Conservation (phyloP, 257 asterid species). For the Salvia splendens region DNA sequence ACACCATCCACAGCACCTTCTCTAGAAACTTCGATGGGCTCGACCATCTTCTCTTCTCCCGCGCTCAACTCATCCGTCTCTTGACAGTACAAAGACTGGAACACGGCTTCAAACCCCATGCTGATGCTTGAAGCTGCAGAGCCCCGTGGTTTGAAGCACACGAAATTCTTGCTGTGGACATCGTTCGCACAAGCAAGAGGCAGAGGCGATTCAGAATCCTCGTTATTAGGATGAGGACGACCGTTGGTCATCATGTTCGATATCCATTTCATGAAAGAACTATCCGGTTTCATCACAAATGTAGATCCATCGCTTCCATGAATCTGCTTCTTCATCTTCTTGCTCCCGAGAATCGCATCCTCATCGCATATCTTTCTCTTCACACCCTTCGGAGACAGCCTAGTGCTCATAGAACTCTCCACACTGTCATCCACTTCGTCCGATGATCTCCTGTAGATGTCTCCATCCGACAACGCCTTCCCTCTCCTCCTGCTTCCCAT, state of each 20-base stretch:
- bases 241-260: conserved; percentile 64
- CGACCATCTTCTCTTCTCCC: conserved; percentile 25
- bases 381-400: conserved; percentile 35
- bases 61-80: conserved; percentile 26
- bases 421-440: neutral
- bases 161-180: conserved; percentile 21
- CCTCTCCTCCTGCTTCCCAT: conserved; percentile 39
- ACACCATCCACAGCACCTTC: conserved; percentile 31
- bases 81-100: conserved; percentile 48
- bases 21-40: conserved; percentile 26
- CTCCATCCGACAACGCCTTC: conserved; percentile 49
- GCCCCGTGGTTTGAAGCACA: conserved; percentile 29
- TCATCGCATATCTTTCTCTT: conserved; percentile 36
- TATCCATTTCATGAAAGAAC: conserved; percentile 70
- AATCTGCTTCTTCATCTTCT: conserved; percentile 46
- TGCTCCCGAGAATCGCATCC: conserved; percentile 37
- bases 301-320: conserved; percentile 28
- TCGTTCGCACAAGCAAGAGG: conserved; percentile 32
- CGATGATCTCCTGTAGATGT: conserved; percentile 16
- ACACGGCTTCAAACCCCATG: conserved; percentile 50
- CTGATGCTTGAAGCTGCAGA: conserved; percentile 23
- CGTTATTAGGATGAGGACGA: conserved; percentile 31
- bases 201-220: conserved; percentile 18
- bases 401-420: conserved; percentile 58
- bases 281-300: conserved; percentile 25